Evolutionary conservation across 2,329 filamentous ascomycete species (phyloP), one percentile per base, ranked within the genome.

Genomic region (Magnaporthiopsis poae): DNA sequence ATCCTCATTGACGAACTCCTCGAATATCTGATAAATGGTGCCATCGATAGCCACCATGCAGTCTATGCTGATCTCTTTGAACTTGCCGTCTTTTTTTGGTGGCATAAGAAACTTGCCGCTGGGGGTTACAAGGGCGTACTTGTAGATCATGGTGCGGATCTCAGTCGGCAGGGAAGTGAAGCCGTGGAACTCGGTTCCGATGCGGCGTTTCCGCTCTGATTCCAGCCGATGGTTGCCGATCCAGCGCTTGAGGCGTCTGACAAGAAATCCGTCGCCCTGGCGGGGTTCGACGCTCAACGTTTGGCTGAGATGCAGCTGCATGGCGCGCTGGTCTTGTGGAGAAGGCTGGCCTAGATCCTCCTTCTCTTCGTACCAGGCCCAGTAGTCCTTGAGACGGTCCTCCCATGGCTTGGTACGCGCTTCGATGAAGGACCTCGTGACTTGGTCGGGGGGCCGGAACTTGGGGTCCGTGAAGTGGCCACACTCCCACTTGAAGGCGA

Each of bases 291-390:
- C 4, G 27, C 21, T 56, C 4, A 56, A 8, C 0, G n/a, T 61
- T 3, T 31, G 27, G 27, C 27, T 31, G 5, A 33, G 4, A 12
- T 33, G 13, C 1, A 2, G 27, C 7, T 29, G 8, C 60, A 61
- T 61, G 12, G 1, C 9, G 12, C 5, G 12, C 4, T 12, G 0
- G 11, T 61, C 60, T 5, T 29, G 13, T 5, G 60, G 18, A 27
- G 31, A 33, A 5, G 18, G 27, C 0, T 1, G n/a, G 60, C 5
- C 8, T 7, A 2, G 31, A 3, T 3, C 0, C 0, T 11, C 1
- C 31, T 61, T 33, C 27, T 61, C 31, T 1, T 29, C 9, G 8
- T 61, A 61, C 27, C 46, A 56, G 1, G 2, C 13, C 31, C 60
- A 61, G 25, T 29, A 61, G 18, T 5, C 21, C 2, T 29, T 33